A percentile compares a stretch with the other conserved stretches of the same genome.
phyloP scores from a whole-genome alignment of 371 early-diverging fungal genomes.

The Funneliformis caledonium region DNA sequence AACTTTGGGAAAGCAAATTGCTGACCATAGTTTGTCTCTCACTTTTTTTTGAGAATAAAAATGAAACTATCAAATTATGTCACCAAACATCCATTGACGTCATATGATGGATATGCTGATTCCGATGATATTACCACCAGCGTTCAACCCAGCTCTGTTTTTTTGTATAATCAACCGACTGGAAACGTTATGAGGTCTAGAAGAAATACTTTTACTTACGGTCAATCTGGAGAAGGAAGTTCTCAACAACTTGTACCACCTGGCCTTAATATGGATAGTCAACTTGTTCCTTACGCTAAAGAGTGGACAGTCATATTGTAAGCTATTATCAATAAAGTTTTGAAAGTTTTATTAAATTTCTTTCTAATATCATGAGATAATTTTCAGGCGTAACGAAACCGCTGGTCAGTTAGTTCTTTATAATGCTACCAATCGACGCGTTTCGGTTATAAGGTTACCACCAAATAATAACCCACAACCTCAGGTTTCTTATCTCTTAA shows the following conservation, averaged over 20 bases:
- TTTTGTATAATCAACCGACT: not conserved
- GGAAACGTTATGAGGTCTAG: slow-evolving; percentile 4
- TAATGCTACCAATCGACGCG: slow-evolving; percentile 51
- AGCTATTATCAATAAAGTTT: slow-evolving; percentile 17
- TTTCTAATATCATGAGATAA: not conserved
- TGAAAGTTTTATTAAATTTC: not conserved
- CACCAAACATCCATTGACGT: no score
- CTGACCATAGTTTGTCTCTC: no score
- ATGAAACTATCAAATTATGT: no score
- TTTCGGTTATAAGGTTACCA: slow-evolving; percentile 49
- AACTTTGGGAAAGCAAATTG: no score
- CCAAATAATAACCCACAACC: slow-evolving; percentile 50
- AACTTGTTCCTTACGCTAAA: slow-evolving; percentile 55
- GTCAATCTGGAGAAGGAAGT: not conserved
- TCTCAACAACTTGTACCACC: not conserved
- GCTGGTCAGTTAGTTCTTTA: slow-evolving; percentile 56
- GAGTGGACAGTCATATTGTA: slow-evolving; percentile 63
- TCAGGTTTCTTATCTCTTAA: slow-evolving; percentile 46
- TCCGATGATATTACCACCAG: no score
- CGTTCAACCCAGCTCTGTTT: not conserved
- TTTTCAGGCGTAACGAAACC: slow-evolving; percentile 50
- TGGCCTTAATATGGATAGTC: slow-evolving; percentile 1
- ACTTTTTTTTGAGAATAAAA: no score
- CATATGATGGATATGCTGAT: not conserved
- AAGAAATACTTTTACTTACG: slow-evolving; percentile 13